Conservation (phyloP, 2,329 filamentous ascomycete species). For the Phaeomoniella chlamydospora region DNA sequence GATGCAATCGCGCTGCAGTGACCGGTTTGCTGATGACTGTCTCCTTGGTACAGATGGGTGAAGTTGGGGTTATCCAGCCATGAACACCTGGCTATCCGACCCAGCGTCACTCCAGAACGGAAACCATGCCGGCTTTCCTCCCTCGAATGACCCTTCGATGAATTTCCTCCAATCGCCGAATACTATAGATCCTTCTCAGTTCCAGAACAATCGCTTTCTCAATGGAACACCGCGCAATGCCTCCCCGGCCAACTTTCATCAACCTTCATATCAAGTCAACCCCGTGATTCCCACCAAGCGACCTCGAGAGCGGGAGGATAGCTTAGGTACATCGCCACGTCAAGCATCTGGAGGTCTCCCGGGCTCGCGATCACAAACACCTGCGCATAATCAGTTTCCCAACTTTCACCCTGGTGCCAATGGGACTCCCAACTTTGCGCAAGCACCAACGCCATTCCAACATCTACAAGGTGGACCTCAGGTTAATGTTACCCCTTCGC, state of each 20-base stretch:
- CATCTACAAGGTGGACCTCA: conserved; percentile 73
- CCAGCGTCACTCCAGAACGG: conserved; percentile 30
- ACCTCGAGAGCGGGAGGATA: conserved; percentile 68
- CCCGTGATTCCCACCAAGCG: conserved; percentile 83
- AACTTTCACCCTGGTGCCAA: conserved; percentile 54
- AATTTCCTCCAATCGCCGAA: conserved; percentile 32
- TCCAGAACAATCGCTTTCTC: conserved; percentile 48
- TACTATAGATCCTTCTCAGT: conserved; percentile 35
- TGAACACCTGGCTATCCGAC: conserved; percentile 37
- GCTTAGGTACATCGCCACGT: conserved; percentile 66
- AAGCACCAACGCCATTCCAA: conserved; percentile 57
- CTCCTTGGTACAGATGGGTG: conserved; percentile 26
- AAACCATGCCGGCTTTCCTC: conserved; percentile 33
- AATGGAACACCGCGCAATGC: conserved; percentile 75
- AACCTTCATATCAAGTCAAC: conserved; percentile 68
- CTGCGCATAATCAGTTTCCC: conserved; percentile 60
- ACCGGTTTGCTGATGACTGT: conserved; percentile 16
- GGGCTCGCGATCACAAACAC: conserved; percentile 81
- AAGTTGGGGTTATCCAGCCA: conserved; percentile 28
- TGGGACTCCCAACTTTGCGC: conserved; percentile 42
- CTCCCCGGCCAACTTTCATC: conserved; percentile 61
- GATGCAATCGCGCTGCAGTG: too few species aligned
- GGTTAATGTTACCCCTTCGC: conserved; percentile 76
- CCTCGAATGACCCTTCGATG: conserved; percentile 29
- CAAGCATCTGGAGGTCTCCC: conserved; percentile 61